Conservation (phyloP, 345 rosid species). For the Litchi chinensis region DNA sequence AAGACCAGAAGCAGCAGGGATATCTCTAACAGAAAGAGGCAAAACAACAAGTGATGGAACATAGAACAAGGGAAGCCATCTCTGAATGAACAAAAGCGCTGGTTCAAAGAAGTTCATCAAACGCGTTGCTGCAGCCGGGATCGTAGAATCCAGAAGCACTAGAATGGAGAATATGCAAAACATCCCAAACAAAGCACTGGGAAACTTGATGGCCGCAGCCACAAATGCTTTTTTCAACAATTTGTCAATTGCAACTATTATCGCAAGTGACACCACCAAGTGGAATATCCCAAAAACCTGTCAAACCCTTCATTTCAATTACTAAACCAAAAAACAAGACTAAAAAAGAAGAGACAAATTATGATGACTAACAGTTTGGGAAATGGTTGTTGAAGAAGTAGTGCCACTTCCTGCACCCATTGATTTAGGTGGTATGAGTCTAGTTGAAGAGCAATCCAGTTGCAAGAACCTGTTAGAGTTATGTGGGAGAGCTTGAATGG, state of each 20-base stretch:
- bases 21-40: constrained; percentile 87
- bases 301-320: neutral
- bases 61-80: constrained; percentile 96
- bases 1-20: constrained; percentile 89
- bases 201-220: constrained; percentile 89
- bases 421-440: constrained; percentile 43
- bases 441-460: constrained; percentile 31
- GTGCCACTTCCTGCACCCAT: constrained; percentile 41
- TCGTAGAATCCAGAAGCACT: constrained; percentile 54
- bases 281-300: constrained; percentile 69
- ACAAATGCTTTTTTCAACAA: constrained; percentile 75
- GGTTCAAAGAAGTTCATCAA: constrained; percentile 86
- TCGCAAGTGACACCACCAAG: constrained; percentile 78
- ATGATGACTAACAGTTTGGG: constrained; percentile 42
- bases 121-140: constrained; percentile 70
- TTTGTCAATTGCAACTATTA: constrained; percentile 75
- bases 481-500: constrained; percentile 17
- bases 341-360: neutral
- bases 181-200: constrained; percentile 96
- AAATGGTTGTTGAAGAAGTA: constrained; percentile 37
- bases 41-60: constrained; percentile 89
- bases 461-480: constrained; percentile 42
- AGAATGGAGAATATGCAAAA: constrained; percentile 89
- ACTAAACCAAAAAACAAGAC: neutral
- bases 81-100: constrained; percentile 78